A percentile compares a stretch with the other conserved stretches of the same genome.
Evolutionary conservation across 805 yeast genomes (phyloP).

Genomic region (Cyberlindnera mycetangii): DNA sequence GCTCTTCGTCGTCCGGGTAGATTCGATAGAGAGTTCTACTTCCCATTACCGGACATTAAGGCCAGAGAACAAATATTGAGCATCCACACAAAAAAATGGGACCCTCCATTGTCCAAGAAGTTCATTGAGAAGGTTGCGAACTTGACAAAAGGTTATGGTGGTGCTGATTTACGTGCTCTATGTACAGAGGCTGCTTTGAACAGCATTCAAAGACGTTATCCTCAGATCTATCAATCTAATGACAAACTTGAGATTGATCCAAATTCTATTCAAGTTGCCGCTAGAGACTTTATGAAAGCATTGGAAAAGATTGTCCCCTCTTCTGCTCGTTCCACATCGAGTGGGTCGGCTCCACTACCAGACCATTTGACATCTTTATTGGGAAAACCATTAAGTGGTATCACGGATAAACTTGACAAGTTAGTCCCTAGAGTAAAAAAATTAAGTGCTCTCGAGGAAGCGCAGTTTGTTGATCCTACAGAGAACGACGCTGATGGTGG

Average conservation of each 20-base stretch:
- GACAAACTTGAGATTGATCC: conserved; percentile 77
- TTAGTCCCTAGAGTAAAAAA: conserved; percentile 61
- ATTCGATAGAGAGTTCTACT: conserved; percentile 94
- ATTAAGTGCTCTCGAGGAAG: conserved; percentile 62
- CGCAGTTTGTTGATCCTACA: conserved; percentile 57
- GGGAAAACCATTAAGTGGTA: conserved; percentile 42
- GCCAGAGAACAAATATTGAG: conserved; percentile 76
- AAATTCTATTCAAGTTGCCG: conserved; percentile 62
- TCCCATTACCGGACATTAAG: conserved; percentile 82
- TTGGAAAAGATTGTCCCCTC: conserved; percentile 88
- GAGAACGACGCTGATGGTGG: conserved; percentile 60
- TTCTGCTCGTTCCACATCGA: conserved; percentile 78
- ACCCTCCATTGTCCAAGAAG: conserved; percentile 57
- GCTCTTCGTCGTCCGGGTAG: conserved; percentile 96
- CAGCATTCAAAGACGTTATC: conserved; percentile 87
- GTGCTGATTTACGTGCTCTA: conserved; percentile 91
- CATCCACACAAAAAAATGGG: conserved; percentile 90
- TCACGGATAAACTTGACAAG: conserved; percentile 47
- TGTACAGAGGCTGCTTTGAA: conserved; percentile 95
- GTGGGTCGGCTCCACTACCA: conserved; percentile 77
- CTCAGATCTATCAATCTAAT: conserved; percentile 80
- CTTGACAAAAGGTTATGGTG: conserved; percentile 94
- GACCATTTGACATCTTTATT: conserved; percentile 64
- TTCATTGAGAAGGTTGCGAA: conserved; percentile 69
- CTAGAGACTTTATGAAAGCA: conserved; percentile 84